Base-by-base conservation (phyloP, 805 yeast genomes). In the Saturnispora sanitii region DNA sequence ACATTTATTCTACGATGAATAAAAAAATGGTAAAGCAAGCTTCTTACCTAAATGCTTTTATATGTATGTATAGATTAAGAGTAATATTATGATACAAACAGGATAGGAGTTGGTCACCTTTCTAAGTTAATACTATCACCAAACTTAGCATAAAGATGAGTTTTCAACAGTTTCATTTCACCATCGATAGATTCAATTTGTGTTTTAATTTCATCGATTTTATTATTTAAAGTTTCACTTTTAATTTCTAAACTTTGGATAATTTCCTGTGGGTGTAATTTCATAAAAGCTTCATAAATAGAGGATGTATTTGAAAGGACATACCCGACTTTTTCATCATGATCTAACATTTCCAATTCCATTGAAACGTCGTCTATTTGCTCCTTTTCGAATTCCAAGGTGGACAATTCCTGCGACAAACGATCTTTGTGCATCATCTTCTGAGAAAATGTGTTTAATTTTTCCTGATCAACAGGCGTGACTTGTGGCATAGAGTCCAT, bases 71-170 rank as follows among this genome's bases (percentile, higher is more conserved):
- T 23, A 23, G 26, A 23, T 23, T n/a, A n/a, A n/a, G n/a, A n/a
- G n/a, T n/a, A n/a, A n/a, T n/a, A n/a, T n/a, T n/a, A n/a, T n/a
- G n/a, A n/a, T n/a, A n/a, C n/a, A n/a, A 11, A 23, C 11, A 23
- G 7, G 7, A 7, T 23, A 7, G 11, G 11, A 79, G 41, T 56
- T 67, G 12, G 86, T 88, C 40, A 73, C 41, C 78, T 66, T 57
- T 90, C 98, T 36, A 90, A 65, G 57, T 88, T 88, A 56, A 90
- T 92, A 44, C 85, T 78, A 51, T 74, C 75, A 20, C 97, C 98
- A 56, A 90, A 92, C 58, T 83, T 86, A 15, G 84, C 85, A 54
- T 90, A 92, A 42, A 90, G 66, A n/a, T 67, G 69, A 26, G 73
- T 71, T 63, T 90, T 90, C 52, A 90, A 70, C 22, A 60, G 70